Evolutionary conservation across 371 early-diverging fungal species (phyloP), one percentile per base, ranked within the genome.

Genomic region (Mortierella sp.): DNA sequence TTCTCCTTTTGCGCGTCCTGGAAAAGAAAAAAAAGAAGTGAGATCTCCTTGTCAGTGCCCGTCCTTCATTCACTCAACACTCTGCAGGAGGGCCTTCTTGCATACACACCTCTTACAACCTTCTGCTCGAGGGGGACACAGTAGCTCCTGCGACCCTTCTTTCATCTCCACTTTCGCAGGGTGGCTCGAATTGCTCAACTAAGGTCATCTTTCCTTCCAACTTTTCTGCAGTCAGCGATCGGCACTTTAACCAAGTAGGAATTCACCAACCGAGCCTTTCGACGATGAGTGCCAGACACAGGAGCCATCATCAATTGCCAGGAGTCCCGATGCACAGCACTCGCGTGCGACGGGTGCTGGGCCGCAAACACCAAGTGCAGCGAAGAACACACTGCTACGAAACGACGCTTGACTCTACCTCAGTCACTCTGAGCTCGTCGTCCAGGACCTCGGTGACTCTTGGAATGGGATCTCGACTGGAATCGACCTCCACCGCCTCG

Each of bases 281-380:
- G 19, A 69, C 65, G 65, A 50, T 61, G 10, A 60, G 48, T 53
- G 47, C 28, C 57, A 57, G 66, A 61, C 64, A 64, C 58, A 71
- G 66, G 59, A 46, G 45, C 19, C 59, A 70, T 34, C 41, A 52
- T 41, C 54, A 54, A 14, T 46, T 51, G 59, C 58, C 63, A 58
- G 54, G 44, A 46, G 37, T 25, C 28, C 73, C 63, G 39, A 40
- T 47, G 45, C 63, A 73, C 55, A 67, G 73, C 50, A 63, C 67
- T 59, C 73, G 67, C 58, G 67, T 73, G 43, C 67, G 73, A 73
- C 73, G 59, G 48, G 54, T 66, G 50, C 57, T 62, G 60, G 67
- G 57, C 25, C 73, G 73, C 52, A 73, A 73, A 50, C 67, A 63
- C 28, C 67, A 67, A 43, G 14, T 73, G 63, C 59, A 59, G 44